Base-by-base conservation (phyloP, 257 asterid genomes). In the Capsicum pubescens region DNA sequence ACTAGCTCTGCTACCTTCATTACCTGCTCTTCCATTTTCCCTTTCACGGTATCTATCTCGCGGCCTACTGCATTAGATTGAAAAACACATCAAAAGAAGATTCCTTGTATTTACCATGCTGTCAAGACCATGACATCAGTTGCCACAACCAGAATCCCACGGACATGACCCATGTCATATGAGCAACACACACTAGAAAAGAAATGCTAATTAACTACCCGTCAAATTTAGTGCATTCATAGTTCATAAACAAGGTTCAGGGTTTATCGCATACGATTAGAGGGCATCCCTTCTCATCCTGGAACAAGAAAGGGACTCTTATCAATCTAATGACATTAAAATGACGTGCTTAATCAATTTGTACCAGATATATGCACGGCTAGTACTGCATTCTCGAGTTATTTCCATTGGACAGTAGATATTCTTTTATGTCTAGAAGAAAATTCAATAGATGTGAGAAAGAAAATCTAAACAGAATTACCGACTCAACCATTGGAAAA, bases 1-100 rank as follows among this genome's bases (percentile, higher is more conserved):
- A 82, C 86, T 88, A 59, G 93, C 76, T 91, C 95, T 93, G 92
- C 71, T 86, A 83, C 91, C 92, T 81, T 93, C 98, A 12, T 54
- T 88, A 70, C 89, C 85, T 57, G 93, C 94, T 87, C 95, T 85
- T 78, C 94, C 91, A 59, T 87, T 93, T 83, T 93, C 99, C 87
- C 98, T 90, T 85, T 96, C 98, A 9, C 98, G 97, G 86, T 90
- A 93, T 87, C 97, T 93, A 17, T 93, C 98, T 42, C 97, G 93
- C 15, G 91, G 81, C 85, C 98, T 90, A 86, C 82, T 87, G 82
- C 86, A 86, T 78, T 61, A 76, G 81, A 54, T 76, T 26, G 81
- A 76, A 26, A 76, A 76, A 76, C 64, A 76, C 64, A 76, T 76
- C 64, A 76, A 76, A 26, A 76, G 63, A 52, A 46, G 46, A 50